These are phyloP conservation scores for Podospora appendiculata DNA, from an alignment of 495 filamentous ascomycete genomes.

Conservation along the genomic window DNA sequence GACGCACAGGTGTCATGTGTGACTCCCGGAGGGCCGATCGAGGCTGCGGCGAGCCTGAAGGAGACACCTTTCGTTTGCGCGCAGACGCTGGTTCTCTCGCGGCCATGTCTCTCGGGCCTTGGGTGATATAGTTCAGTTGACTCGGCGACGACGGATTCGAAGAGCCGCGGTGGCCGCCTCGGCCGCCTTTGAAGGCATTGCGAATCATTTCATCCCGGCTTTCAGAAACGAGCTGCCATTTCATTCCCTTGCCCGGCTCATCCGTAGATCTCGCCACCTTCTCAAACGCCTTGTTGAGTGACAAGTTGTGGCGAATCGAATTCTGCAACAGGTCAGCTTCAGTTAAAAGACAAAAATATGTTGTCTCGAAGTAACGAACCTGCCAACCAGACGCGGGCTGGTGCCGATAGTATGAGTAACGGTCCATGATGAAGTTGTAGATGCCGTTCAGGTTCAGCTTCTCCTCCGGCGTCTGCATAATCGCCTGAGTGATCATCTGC, in stretches of 20 bases:
- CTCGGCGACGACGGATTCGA: constrained; percentile 51
- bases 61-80: constrained; percentile 46
- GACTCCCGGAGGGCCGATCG: constrained; percentile 38
- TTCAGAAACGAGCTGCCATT: constrained; percentile 84
- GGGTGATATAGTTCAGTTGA: constrained; percentile 41
- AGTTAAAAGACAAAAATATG: not conserved
- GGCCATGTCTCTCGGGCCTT: constrained; percentile 40
- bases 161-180: constrained; percentile 50
- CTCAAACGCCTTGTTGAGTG: constrained; percentile 83
- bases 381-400: constrained; percentile 77
- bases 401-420: constrained; percentile 85
- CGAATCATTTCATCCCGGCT: constrained; percentile 62
- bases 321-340: constrained; percentile 50
- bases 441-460: constrained; percentile 84
- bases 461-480: constrained; percentile 74
- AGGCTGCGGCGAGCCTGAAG: constrained; percentile 38
- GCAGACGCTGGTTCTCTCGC: constrained; percentile 30
- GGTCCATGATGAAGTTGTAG: constrained; percentile 80
- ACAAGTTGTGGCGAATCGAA: constrained; percentile 92
- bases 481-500: constrained; percentile 94
- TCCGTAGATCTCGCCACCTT: constrained; percentile 88
- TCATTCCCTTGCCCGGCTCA: constrained; percentile 98
- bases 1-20: constrained; percentile 52
- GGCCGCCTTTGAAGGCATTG: constrained; percentile 40
- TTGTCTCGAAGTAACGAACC: constrained; percentile 37